These are phyloP conservation scores for Mycena amicta DNA, from an alignment of 768 basidiomycete genomes.

Conservation along the genomic window DNA sequence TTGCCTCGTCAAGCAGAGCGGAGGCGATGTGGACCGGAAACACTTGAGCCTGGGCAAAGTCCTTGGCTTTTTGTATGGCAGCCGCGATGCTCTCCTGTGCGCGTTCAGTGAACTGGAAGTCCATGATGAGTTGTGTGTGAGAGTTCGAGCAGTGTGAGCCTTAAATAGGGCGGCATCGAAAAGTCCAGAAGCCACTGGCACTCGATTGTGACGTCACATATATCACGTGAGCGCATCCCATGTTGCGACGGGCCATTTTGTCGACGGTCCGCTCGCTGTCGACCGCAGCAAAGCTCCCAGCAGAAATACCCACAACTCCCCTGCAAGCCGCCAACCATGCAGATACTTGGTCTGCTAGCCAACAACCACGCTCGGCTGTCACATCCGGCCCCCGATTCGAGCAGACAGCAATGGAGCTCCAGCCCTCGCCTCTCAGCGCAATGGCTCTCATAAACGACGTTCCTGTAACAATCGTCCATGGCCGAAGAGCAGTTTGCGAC, in stretches of 20 bases:
- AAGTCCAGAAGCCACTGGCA: not conserved
- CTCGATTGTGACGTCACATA: not conserved
- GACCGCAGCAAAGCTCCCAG: constrained; percentile 13
- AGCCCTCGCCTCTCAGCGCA: constrained; percentile 88
- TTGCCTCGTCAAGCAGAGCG: constrained; percentile 74
- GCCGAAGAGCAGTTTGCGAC: constrained; percentile 88
- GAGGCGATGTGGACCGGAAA: constrained; percentile 84
- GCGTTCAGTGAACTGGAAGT: constrained; percentile 87
- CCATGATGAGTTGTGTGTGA: constrained; percentile 34
- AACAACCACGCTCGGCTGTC: constrained; percentile 65
- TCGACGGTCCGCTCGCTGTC: constrained; percentile 13
- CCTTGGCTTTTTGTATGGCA: constrained; percentile 80
- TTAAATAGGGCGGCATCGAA: too few species aligned
- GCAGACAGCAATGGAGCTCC: constrained; percentile 84
- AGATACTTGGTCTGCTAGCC: constrained; percentile 83
- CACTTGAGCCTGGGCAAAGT: constrained; percentile 78
- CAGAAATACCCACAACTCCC: constrained; percentile 25
- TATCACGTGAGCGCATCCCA: not conserved
- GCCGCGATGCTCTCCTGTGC: constrained; percentile 68
- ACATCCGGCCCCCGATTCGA: constrained; percentile 83
- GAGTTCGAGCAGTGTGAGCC: not conserved
- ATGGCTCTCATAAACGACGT: constrained; percentile 89
- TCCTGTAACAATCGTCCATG: constrained; percentile 80
- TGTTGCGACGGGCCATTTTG: not conserved
- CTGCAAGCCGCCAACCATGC: constrained; percentile 85